A percentile compares a stretch with the other conserved stretches of the same genome.
phyloP scores from a whole-genome alignment of 2,329 filamentous ascomycete genomes.

The Claviceps maximensis region DNA sequence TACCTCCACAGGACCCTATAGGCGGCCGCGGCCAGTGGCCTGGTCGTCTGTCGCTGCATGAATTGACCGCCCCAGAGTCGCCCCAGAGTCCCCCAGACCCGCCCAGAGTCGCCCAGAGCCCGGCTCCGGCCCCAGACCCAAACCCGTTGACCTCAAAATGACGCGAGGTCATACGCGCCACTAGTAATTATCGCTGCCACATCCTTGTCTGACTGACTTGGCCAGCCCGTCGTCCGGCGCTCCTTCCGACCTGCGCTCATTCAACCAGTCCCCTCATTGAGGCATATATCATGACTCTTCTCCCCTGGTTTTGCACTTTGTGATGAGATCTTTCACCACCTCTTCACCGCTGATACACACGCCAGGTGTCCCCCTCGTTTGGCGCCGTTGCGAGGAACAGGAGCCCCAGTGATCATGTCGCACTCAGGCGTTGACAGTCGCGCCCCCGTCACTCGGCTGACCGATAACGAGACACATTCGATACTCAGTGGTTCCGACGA shows the following conservation, averaged over 20 bases:
- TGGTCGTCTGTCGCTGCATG: too few species aligned
- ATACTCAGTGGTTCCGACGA: conserved; percentile 3
- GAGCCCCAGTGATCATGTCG: conserved; percentile 1
- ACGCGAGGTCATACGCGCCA: background rate
- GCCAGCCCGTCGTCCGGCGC: background rate
- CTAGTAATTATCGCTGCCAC: background rate
- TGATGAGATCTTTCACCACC: background rate
- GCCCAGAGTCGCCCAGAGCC: too few species aligned
- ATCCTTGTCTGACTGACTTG: background rate
- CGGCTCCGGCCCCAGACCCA: too few species aligned
- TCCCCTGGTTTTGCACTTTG: background rate
- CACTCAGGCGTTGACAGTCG: conserved; percentile 4
- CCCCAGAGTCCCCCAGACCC: too few species aligned
- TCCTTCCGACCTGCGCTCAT: background rate
- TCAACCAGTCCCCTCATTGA: background rate
- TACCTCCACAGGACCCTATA: too few species aligned
- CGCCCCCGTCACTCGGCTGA: background rate
- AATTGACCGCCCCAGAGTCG: too few species aligned
- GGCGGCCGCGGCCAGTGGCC: too few species aligned
- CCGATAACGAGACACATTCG: conserved; percentile 2
- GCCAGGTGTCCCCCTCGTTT: background rate
- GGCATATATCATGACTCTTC: background rate
- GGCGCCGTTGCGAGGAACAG: background rate
- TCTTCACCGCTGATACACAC: background rate
- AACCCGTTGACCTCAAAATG: background rate